These are phyloP conservation scores for Diplogelasinospora grovesii DNA, from an alignment of 495 filamentous ascomycete species.

Conservation along the genomic window DNA sequence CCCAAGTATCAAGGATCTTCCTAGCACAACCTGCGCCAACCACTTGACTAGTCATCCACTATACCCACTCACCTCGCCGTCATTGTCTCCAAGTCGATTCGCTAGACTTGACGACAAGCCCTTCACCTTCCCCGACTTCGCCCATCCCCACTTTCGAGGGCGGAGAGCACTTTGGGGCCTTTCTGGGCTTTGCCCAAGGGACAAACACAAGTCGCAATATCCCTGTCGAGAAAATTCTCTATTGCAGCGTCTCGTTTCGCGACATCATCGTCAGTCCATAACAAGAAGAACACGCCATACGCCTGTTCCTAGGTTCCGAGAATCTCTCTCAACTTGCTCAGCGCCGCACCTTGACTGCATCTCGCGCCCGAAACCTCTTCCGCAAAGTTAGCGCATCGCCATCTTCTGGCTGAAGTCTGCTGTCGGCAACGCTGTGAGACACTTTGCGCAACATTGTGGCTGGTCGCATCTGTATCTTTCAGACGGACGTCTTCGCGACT, in stretches of 20 bases:
- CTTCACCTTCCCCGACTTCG: slow-evolving; percentile 15
- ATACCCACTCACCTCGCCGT: slow-evolving; percentile 12
- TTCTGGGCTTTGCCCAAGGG: slow-evolving; percentile 5
- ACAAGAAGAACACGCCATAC: too few relatives aligned
- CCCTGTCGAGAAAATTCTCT: slow-evolving; percentile 10
- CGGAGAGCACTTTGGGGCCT: slow-evolving; percentile 12
- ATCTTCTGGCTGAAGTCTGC: too few relatives aligned
- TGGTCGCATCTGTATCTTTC: too few relatives aligned
- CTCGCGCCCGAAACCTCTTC: too few relatives aligned
- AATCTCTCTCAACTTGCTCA: too few relatives aligned
- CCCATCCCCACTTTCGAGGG: slow-evolving; percentile 24
- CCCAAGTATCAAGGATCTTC: slow-evolving; percentile 18
- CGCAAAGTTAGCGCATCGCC: too few relatives aligned
- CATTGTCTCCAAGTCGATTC: slow-evolving; percentile 17
- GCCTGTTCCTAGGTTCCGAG: too few relatives aligned
- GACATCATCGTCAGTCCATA: too few relatives aligned
- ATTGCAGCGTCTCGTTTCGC: slow-evolving; percentile 4
- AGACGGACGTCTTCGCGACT: too few relatives aligned
- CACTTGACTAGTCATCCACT: slow-evolving; percentile 10
- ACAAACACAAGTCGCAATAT: neutral
- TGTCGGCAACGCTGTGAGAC: too few relatives aligned
- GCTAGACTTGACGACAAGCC: slow-evolving; percentile 19
- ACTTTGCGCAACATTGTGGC: too few relatives aligned
- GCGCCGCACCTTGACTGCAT: too few relatives aligned
- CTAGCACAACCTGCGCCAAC: slow-evolving; percentile 15